Conservation (phyloP, 805 yeast genomes). For the Wickerhamomyces sydowiorum region DNA sequence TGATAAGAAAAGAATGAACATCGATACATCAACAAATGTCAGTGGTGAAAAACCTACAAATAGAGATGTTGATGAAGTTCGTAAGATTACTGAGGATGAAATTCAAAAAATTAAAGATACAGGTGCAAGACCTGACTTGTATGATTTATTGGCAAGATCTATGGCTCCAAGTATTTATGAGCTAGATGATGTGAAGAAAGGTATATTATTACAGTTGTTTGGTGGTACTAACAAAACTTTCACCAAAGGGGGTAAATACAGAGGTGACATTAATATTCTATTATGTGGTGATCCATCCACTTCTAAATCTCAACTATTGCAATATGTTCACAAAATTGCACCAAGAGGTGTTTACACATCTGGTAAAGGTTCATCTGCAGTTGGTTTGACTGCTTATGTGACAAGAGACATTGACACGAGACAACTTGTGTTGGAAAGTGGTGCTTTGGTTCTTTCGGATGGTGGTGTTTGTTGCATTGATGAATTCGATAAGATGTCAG, state of each 20-base stretch:
- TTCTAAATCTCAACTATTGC: constrained; percentile 88
- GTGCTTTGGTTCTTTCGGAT: constrained; percentile 93
- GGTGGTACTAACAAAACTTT: constrained; percentile 94
- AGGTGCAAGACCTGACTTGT: constrained; percentile 69
- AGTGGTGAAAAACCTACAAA: constrained; percentile 45
- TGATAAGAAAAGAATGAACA: constrained; percentile 75
- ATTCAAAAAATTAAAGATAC: constrained; percentile 54
- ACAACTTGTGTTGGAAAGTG: constrained; percentile 90
- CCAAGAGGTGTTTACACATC: constrained; percentile 98
- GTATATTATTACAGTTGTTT: constrained; percentile 84
- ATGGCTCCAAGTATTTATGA: constrained; percentile 97
- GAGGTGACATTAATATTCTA: constrained; percentile 92
- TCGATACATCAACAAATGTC: constrained; percentile 62
- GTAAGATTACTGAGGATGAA: constrained; percentile 66
- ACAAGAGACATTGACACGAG: constrained; percentile 92
- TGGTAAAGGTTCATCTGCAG: constrained; percentile 98
- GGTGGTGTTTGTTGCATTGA: constrained; percentile 99
- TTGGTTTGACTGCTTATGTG: constrained; percentile 95
- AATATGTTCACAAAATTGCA: constrained; percentile 94
- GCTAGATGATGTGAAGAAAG: constrained; percentile 95
- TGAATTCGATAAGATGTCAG: constrained; percentile 97
- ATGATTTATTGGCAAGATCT: constrained; percentile 81
- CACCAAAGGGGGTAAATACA: constrained; percentile 84
- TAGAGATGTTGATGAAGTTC: constrained; percentile 70
- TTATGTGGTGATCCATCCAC: constrained; percentile 99